phyloP scores from a whole-genome alignment of 805 yeast genomes.

The Brettanomyces bruxellensis region DNA sequence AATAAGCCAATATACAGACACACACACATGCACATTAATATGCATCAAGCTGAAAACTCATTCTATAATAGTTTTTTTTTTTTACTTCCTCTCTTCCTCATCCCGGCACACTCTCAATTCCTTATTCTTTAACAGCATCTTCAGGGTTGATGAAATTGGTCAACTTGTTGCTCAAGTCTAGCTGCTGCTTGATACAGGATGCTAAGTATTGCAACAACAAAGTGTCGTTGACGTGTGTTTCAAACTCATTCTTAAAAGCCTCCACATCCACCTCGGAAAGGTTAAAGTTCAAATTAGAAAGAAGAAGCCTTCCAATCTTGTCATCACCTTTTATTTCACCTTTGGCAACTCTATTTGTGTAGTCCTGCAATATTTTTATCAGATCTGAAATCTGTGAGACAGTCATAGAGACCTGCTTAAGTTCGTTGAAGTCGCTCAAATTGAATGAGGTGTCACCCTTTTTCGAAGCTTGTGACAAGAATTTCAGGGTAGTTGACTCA shows the following conservation, averaged over 20 bases:
- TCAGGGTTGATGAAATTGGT: constrained; percentile 40
- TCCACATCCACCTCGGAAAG: constrained; percentile 43
- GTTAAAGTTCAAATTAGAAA: constrained; percentile 45
- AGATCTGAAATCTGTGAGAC: constrained; percentile 36
- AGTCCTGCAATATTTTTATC: constrained; percentile 40
- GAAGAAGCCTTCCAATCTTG: constrained; percentile 57
- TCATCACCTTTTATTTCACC: constrained; percentile 41
- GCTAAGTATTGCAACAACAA: constrained; percentile 76
- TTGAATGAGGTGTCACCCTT: constrained; percentile 23
- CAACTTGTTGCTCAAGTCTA: constrained; percentile 68
- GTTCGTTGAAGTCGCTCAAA: constrained; percentile 30
- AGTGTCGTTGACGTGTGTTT: constrained; percentile 69
- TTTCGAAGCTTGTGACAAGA: constrained; percentile 30
- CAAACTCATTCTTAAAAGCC: constrained; percentile 51
- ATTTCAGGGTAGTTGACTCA: constrained; percentile 51
- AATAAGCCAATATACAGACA: too few species aligned
- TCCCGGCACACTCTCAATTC: background rate
- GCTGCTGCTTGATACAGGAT: constrained; percentile 75
- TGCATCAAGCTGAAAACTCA: too few species aligned
- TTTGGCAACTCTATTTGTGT: constrained; percentile 33
- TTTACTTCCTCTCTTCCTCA: background rate
- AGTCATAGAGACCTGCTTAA: constrained; percentile 37
- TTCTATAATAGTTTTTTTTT: too few species aligned
- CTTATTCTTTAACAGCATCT: constrained; percentile 18
- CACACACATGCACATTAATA: too few species aligned